Evolutionary conservation across 1,139 yeast species (phyloP).

Genomic region (Pichia inconspicua): DNA sequence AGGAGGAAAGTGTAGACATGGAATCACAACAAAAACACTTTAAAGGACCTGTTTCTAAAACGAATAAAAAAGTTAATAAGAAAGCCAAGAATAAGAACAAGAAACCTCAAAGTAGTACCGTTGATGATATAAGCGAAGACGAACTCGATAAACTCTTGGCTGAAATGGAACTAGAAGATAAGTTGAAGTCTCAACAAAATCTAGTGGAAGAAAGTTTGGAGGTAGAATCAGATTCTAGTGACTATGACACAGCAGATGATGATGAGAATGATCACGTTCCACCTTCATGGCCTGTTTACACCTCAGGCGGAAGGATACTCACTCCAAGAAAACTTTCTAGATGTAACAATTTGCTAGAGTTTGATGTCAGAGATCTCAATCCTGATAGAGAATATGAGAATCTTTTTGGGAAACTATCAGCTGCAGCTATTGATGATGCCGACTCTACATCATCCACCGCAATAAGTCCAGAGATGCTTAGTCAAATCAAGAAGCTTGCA

Average conservation of each 20-base stretch:
- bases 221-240: conserved; percentile 14
- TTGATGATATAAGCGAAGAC: conserved; percentile 19
- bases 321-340: conserved; percentile 36
- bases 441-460: conserved; percentile 54
- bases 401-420: conserved; percentile 66
- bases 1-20: conserved; percentile 3
- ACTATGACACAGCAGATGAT: conserved; percentile 16
- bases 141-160: conserved; percentile 17
- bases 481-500: conserved; percentile 54
- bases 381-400: conserved; percentile 72
- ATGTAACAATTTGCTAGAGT: conserved; percentile 35
- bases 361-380: conserved; percentile 54
- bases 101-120: neutral
- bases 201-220: conserved; percentile 14
- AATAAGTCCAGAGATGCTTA: conserved; percentile 57
- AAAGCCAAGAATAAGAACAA: conserved; percentile 17
- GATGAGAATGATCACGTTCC: conserved; percentile 19
- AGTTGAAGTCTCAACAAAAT: neutral
- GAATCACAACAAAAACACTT: neutral
- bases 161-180: conserved; percentile 12
- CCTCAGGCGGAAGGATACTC: conserved; percentile 37
- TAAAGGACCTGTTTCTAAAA: conserved; percentile 2
- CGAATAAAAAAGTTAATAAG: conserved; percentile 10
- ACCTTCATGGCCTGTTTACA: conserved; percentile 29
- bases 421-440: conserved; percentile 65